Evolutionary conservation across 169 alveolate genomes (phyloP).

Genomic region (Blepharisma undulans): DNA sequence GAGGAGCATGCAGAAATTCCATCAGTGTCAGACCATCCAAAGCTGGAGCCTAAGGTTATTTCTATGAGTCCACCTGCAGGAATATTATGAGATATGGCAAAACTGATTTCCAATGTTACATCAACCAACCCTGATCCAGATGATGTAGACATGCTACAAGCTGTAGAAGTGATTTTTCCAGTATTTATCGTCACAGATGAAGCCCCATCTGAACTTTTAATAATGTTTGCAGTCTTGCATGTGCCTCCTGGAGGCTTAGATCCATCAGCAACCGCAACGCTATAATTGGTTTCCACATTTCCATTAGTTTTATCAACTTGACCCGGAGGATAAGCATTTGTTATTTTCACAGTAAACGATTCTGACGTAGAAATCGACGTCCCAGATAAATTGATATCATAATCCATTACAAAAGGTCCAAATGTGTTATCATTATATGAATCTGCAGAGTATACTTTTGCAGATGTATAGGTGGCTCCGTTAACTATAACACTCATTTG

Average conservation of each 20-base stretch:
- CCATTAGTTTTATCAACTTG: not conserved
- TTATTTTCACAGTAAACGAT: not conserved
- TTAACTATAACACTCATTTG: not conserved
- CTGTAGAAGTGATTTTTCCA: not conserved
- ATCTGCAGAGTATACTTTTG: not conserved
- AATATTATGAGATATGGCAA: not conserved
- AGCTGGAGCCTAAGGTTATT: not conserved
- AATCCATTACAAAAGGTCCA: not conserved
- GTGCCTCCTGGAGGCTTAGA: not conserved
- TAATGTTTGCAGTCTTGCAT: not conserved
- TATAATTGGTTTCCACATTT: not conserved
- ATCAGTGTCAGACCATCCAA: not conserved
- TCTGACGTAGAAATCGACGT: not conserved
- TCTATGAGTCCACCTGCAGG: not conserved
- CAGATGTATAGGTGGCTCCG: not conserved
- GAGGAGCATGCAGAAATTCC: not conserved
- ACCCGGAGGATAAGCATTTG: not conserved
- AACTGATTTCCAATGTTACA: not conserved
- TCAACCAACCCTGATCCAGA: not conserved
- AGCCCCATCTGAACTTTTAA: not conserved
- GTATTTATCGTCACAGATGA: not conserved
- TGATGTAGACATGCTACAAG: not conserved
- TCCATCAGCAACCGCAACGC: not conserved
- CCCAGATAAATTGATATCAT: not conserved
- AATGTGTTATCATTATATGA: not conserved